These are phyloP conservation scores for Curvularia verruculosa DNA, from an alignment of 2,329 filamentous ascomycete genomes.

Conservation along the genomic window DNA sequence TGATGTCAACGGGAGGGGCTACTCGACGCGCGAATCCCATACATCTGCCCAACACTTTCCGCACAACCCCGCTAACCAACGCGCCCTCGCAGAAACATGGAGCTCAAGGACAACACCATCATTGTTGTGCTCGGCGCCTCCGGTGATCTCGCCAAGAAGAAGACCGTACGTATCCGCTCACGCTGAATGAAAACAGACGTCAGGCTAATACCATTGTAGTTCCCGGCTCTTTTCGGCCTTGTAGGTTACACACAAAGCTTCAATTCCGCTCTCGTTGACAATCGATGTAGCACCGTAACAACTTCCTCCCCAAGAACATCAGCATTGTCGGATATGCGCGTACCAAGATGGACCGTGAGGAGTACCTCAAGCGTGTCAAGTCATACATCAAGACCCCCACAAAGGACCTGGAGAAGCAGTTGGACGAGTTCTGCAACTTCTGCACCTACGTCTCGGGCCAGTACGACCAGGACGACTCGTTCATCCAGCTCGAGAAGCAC, in stretches of 20 bases:
- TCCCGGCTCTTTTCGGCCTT: slow-evolving; percentile 94
- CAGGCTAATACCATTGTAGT: slow-evolving; percentile 61
- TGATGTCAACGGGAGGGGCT: slow-evolving; percentile 15
- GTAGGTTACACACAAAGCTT: slow-evolving; percentile 64
- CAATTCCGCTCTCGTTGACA: slow-evolving; percentile 25
- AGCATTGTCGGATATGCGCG: slow-evolving; percentile 98
- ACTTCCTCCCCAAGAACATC: slow-evolving; percentile 95
- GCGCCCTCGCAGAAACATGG: slow-evolving; percentile 69
- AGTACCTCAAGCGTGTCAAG: slow-evolving; percentile 92
- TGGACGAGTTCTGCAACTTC: slow-evolving; percentile 84
- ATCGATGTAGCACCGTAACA: slow-evolving; percentile 82
- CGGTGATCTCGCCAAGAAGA: slow-evolving; percentile 98
- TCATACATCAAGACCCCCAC: slow-evolving; percentile 99
- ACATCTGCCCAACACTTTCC: slow-evolving; percentile 7
- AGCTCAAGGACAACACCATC: slow-evolving; percentile 98
- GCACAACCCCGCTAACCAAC: slow-evolving; percentile 38
- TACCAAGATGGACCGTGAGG: slow-evolving; percentile 98
- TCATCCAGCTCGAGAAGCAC: slow-evolving; percentile 82
- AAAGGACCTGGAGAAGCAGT: slow-evolving; percentile 94
- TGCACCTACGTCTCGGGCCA: slow-evolving; percentile 97
- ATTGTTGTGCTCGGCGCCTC: slow-evolving; percentile 97
- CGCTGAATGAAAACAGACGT: slow-evolving; percentile 1
- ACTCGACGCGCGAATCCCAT: slow-evolving; percentile 15
- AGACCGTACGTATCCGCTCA: slow-evolving; percentile 72
- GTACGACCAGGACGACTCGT: slow-evolving; percentile 96